phyloP scores from a whole-genome alignment of 2,329 filamentous ascomycete genomes.

The Alternaria angustiovoidea region DNA sequence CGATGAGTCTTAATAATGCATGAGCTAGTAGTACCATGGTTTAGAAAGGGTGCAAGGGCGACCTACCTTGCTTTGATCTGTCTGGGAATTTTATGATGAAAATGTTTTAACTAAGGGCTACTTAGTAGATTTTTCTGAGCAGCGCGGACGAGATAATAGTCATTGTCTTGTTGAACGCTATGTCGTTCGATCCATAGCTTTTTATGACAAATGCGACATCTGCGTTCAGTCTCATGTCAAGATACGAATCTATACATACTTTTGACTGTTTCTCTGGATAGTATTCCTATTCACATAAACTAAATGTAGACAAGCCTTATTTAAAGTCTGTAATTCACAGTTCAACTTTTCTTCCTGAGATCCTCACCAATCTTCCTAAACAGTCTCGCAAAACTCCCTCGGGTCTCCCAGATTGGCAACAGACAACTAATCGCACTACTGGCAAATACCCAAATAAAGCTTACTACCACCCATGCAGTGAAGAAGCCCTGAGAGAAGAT shows the following conservation, averaged over 20 bases:
- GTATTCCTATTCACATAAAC: background rate
- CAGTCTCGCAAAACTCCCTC: constrained; percentile 38
- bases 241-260: background rate
- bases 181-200: background rate
- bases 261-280: background rate
- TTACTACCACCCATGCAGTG: constrained; percentile 52
- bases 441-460: constrained; percentile 55
- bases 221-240: background rate
- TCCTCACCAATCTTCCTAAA: constrained; percentile 23
- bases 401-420: constrained; percentile 55
- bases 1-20: background rate
- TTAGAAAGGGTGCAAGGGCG: background rate
- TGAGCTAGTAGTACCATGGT: constrained; percentile 3
- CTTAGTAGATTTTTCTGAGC: background rate
- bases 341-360: background rate
- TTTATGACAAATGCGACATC: background rate
- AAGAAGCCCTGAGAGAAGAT: constrained; percentile 54
- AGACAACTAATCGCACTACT: constrained; percentile 52
- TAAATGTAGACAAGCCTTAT: background rate
- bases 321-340: background rate
- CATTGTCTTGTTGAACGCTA: background rate
- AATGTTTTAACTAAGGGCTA: background rate
- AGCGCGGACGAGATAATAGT: background rate
- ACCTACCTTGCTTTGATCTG: background rate
- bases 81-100: background rate